These are phyloP conservation scores for Cyclocybe aegerita DNA, from an alignment of 768 basidiomycete genomes.

Conservation along the genomic window DNA sequence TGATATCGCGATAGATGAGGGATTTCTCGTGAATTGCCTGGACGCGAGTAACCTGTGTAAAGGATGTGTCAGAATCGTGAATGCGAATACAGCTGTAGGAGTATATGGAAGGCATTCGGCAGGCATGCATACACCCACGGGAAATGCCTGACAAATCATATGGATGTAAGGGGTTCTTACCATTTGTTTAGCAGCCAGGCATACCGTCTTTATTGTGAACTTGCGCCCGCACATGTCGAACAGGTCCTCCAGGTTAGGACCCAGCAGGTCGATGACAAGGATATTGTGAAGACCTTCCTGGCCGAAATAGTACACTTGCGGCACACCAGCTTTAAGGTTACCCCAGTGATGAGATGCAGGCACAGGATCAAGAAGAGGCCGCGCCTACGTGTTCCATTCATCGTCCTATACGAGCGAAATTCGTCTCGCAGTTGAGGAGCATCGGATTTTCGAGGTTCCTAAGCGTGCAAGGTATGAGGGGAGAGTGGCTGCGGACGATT, in stretches of 20 bases:
- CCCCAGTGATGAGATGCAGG: constrained; percentile 8
- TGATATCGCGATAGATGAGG: constrained; percentile 98
- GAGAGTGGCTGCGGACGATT: background rate
- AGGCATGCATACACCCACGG: background rate
- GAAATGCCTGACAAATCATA: background rate
- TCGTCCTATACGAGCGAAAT: constrained; percentile 94
- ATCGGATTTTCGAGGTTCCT: constrained; percentile 97
- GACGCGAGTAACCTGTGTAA: constrained; percentile 82
- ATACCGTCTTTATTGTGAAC: constrained; percentile 97
- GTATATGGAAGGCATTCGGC: background rate
- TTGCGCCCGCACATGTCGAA: constrained; percentile 99
- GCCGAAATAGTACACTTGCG: constrained; percentile 98
- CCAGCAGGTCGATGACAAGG: constrained; percentile 90
- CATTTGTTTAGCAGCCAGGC: constrained; percentile 99
- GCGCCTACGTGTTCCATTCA: constrained; percentile 82
- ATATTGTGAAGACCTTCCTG: constrained; percentile 98
- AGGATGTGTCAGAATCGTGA: constrained; percentile 11
- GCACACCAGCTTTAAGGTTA: constrained; percentile 74
- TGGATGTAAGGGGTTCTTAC: constrained; percentile 43
- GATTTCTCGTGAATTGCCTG: constrained; percentile 99
- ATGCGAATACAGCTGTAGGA: background rate
- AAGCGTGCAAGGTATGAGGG: constrained; percentile 8
- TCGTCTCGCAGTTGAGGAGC: constrained; percentile 97
- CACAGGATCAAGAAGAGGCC: constrained; percentile 2
- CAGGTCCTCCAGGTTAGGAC: constrained; percentile 96